Conservation (phyloP, 768 basidiomycete genomes). For the Mrakia hoshinonis region DNA sequence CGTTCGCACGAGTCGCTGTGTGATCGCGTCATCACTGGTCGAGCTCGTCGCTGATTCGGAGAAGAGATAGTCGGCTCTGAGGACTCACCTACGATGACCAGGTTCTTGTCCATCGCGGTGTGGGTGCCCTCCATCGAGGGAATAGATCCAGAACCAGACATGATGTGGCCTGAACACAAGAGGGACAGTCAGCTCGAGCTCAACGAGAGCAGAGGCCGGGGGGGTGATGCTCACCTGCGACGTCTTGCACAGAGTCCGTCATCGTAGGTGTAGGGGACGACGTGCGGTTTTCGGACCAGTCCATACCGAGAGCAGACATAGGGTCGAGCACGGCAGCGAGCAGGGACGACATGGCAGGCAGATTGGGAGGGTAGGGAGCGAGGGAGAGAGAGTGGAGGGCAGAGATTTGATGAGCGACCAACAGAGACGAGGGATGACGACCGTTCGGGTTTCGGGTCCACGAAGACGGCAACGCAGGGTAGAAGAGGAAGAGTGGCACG, state of each 20-base stretch:
- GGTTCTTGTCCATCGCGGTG: constrained; percentile 73
- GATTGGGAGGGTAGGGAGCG: background rate
- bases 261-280: background rate
- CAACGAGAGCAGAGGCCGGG: too few relatives aligned
- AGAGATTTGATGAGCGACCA: background rate
- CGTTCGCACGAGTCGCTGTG: too few relatives aligned
- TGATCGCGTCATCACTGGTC: constrained; percentile 10
- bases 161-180: constrained; percentile 1
- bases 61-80: constrained; percentile 27
- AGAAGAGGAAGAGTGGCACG: too few relatives aligned
- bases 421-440: background rate
- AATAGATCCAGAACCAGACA: constrained; percentile 57
- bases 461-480: too few relatives aligned
- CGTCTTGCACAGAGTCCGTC: background rate
- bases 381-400: background rate
- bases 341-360: background rate
- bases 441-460: too few relatives aligned
- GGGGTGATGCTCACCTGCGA: too few relatives aligned
- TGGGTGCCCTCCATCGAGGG: constrained; percentile 75
- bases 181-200: too few relatives aligned
- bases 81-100: constrained; percentile 70
- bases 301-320: background rate
- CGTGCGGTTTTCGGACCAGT: background rate
- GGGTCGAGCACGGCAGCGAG: background rate
- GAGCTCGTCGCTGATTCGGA: background rate